Base-by-base conservation (phyloP, 257 asterid genomes). In the Salvia rosmarinus region DNA sequence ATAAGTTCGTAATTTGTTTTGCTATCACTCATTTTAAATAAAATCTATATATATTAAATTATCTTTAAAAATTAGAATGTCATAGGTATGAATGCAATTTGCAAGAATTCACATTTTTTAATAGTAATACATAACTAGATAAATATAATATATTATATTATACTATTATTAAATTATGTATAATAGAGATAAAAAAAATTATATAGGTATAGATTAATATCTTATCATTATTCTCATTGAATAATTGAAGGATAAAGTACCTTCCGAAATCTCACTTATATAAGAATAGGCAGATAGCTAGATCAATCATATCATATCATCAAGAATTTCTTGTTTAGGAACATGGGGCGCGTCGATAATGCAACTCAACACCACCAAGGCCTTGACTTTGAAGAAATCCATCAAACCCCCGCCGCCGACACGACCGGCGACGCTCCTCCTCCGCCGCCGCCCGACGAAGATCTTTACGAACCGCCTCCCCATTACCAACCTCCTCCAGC, bases 381-480 rank as follows among this genome's bases (percentile, higher is more conserved):
- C n/a, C n/a, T n/a, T n/a, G n/a, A n/a, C n/a, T n/a, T n/a, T n/a
- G n/a, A n/a, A 61, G 70, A 59, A 47, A 1, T 71, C n/a, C 47
- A 50, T 2, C 77, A 73, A n/a, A 54, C 13, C 56, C 8, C 69
- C 25, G 6, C 62, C 56, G 4, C 17, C 54, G 67, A 55, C 8
- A 25, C 44, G 0, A 21, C 16, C 6, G 68, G 58, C 52, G 60
- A 34, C 25, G 47, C 47, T 5, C 75, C 57, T 57, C 71, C 64
- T 1, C 34, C n/a, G 1, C 10, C 67, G 4, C 32, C 32, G 9
- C 30, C 30, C 9, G 70, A 75, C 4, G 77, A 73, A 23, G 79
- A 75, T 37, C 70, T 75, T 21, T 67, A 67, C 46, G 59, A 16
- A 12, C 75, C 79, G 51, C 79, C 75, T 0, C 0, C 30, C n/a